These are phyloP conservation scores for Fraxinus ornus DNA, from an alignment of 305 asterid genomes.

Conservation along the genomic window DNA sequence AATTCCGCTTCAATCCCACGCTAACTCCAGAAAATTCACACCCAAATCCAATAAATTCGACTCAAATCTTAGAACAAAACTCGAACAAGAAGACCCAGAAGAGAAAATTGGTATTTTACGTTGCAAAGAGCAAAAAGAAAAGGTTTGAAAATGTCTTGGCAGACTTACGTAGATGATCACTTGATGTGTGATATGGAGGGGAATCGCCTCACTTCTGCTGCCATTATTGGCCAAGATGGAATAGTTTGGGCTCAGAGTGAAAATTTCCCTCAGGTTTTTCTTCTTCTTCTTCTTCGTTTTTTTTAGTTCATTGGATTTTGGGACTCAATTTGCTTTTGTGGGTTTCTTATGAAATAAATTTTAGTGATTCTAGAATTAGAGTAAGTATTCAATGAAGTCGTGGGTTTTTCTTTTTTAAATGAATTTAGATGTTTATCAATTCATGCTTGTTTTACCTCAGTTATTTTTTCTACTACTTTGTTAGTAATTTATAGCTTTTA, in stretches of 20 bases:
- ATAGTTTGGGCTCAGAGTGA: slow-evolving; percentile 54
- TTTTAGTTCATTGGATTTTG: not conserved
- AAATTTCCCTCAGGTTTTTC: slow-evolving; percentile 47
- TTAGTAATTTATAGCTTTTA: not conserved
- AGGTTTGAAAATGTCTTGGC: slow-evolving; percentile 53
- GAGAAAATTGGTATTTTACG: not conserved
- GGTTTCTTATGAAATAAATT: not conserved
- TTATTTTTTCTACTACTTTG: not conserved
- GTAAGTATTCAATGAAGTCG: not conserved
- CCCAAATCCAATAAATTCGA: slow-evolving; percentile 14
- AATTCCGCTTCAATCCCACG: slow-evolving; percentile 29
- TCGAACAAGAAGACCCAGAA: not conserved
- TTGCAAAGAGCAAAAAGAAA: not conserved
- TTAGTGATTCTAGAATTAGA: not conserved
- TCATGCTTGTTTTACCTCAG: not conserved
- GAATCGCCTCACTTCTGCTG: slow-evolving; percentile 55
- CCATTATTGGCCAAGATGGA: slow-evolving; percentile 59
- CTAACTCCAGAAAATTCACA: slow-evolving; percentile 20
- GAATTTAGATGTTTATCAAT: not conserved
- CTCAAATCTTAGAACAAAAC: not conserved
- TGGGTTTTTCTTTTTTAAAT: not conserved
- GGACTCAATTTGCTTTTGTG: not conserved
- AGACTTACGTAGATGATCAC: slow-evolving; percentile 60
- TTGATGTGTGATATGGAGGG: slow-evolving; percentile 65
- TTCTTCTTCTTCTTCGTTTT: not conserved